These are phyloP conservation scores for Fusarium sp. DNA, from an alignment of 2,329 filamentous ascomycete genomes.

Conservation along the genomic window DNA sequence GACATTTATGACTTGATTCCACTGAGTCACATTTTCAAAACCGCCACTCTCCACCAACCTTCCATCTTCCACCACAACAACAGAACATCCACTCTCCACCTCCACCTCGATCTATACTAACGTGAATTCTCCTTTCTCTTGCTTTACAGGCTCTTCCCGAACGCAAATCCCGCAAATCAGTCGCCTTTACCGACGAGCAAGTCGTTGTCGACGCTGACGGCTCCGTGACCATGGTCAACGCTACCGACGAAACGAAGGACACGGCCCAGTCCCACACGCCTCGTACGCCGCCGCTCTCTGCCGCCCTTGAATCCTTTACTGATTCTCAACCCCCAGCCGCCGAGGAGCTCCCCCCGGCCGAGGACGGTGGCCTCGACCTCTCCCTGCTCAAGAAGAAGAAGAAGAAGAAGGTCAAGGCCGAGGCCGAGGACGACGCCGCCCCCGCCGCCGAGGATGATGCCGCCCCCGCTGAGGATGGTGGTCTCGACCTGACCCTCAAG, in stretches of 20 bases:
- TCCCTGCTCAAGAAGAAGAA: conserved; percentile 89
- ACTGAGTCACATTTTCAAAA: conserved; percentile 46
- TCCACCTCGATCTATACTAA: conserved; percentile 26
- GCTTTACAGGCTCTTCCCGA: conserved; percentile 52
- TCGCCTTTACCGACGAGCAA: conserved; percentile 90
- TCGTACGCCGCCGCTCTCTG: conserved; percentile 71
- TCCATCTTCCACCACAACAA: conserved; percentile 13
- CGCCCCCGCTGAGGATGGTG: conserved; percentile 60
- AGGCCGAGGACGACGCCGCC: conserved; percentile 59
- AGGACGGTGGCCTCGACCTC: conserved; percentile 66
- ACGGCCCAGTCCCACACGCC: conserved; percentile 84
- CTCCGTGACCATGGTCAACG: conserved; percentile 80
- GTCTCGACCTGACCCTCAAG: conserved; percentile 71
- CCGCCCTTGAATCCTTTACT: conserved; percentile 67
- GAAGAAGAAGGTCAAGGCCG: conserved; percentile 58
- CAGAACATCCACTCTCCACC: conserved; percentile 7
- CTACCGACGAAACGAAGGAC: conserved; percentile 79
- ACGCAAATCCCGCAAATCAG: conserved; percentile 88
- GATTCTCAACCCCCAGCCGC: conserved; percentile 57
- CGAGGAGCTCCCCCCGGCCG: conserved; percentile 58
- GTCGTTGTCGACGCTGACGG: conserved; percentile 92
- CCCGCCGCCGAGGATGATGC: conserved; percentile 52
- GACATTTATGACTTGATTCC: conserved; percentile 24
- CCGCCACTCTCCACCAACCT: conserved; percentile 36
- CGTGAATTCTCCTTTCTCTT: conserved; percentile 29